A percentile compares a stretch with the other conserved stretches of the same genome.
Evolutionary conservation across 129 eudicot species (phyloP).

Genomic region (Saussurea involucrata): DNA sequence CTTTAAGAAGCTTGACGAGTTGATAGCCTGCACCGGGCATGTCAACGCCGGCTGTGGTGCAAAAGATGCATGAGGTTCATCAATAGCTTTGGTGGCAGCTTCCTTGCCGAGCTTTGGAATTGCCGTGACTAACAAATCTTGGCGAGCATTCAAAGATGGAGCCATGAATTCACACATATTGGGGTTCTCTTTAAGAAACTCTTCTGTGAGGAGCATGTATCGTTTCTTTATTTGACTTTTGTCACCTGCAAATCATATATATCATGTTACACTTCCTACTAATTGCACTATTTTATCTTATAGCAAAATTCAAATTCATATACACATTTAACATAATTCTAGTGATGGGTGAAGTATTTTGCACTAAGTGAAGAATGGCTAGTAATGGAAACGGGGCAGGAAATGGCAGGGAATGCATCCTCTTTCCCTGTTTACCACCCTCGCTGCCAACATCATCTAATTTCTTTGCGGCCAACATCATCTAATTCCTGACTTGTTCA

Average conservation of each 20-base stretch:
- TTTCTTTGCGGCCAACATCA: too few relatives aligned
- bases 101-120: slow-evolving; percentile 12
- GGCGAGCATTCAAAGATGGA: slow-evolving; percentile 16
- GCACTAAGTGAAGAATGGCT: too few relatives aligned
- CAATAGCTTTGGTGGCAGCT: slow-evolving; percentile 4
- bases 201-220: slow-evolving; percentile 7
- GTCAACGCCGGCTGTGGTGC: neutral
- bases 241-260: slow-evolving; percentile 1
- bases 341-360: too few relatives aligned
- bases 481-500: too few relatives aligned
- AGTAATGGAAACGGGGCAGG: too few relatives aligned
- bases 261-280: neutral
- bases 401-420: too few relatives aligned
- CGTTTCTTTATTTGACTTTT: slow-evolving; percentile 6
- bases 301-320: neutral
- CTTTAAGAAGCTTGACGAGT: slow-evolving; percentile 12
- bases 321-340: too few relatives aligned
- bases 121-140: neutral
- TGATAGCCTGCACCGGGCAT: slow-evolving; percentile 18
- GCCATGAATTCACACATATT: slow-evolving; percentile 14
- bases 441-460: too few relatives aligned
- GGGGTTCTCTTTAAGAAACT: slow-evolving; percentile 6
- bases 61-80: slow-evolving; percentile 4
- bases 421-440: too few relatives aligned
- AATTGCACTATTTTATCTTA: neutral